Percentiles rank a stretch among this genome's conserved stretches.
These are phyloP conservation scores for Chenopodium quinoa DNA, from an alignment of 148 eudicot genomes.

Conservation along the genomic window DNA sequence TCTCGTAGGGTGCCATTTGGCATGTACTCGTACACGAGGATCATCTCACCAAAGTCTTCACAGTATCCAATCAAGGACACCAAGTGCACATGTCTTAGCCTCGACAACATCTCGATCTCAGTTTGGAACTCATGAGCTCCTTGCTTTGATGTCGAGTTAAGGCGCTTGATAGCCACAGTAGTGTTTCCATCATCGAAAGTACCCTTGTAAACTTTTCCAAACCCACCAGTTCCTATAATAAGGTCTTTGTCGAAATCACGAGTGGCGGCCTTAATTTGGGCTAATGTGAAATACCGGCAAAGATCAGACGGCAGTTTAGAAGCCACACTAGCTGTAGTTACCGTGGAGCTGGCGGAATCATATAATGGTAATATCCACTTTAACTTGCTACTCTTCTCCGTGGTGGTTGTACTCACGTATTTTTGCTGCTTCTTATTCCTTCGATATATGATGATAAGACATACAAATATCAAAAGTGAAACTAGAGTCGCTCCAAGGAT, in stretches of 20 bases:
- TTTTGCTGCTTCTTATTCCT: background rate
- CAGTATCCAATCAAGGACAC: conserved; percentile 33
- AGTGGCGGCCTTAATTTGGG: conserved; percentile 28
- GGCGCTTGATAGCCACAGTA: conserved; percentile 32
- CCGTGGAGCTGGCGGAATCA: too few relatives aligned
- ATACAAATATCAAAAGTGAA: too few relatives aligned
- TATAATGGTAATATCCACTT: too few relatives aligned
- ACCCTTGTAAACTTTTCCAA: conserved; percentile 38
- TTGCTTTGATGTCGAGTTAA: conserved; percentile 22
- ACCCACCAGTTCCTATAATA: conserved; percentile 31
- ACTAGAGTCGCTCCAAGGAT: too few relatives aligned
- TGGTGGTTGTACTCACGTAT: too few relatives aligned
- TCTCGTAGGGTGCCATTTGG: too few relatives aligned
- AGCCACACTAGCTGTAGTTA: too few relatives aligned
- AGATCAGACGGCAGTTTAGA: conserved; percentile 16
- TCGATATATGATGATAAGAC: too few relatives aligned
- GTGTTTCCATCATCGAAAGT: conserved; percentile 13
- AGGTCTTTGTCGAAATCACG: conserved; percentile 24
- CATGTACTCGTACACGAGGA: conserved; percentile 21
- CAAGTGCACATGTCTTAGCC: conserved; percentile 25
- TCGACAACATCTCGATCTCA: conserved; percentile 34
- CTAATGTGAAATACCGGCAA: conserved; percentile 22
- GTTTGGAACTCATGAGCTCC: conserved; percentile 29
- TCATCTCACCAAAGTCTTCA: conserved; percentile 25
- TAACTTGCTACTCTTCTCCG: too few relatives aligned